Evolutionary conservation across 768 basidiomycete species (phyloP).

Genomic region (Mycena filopes): DNA sequence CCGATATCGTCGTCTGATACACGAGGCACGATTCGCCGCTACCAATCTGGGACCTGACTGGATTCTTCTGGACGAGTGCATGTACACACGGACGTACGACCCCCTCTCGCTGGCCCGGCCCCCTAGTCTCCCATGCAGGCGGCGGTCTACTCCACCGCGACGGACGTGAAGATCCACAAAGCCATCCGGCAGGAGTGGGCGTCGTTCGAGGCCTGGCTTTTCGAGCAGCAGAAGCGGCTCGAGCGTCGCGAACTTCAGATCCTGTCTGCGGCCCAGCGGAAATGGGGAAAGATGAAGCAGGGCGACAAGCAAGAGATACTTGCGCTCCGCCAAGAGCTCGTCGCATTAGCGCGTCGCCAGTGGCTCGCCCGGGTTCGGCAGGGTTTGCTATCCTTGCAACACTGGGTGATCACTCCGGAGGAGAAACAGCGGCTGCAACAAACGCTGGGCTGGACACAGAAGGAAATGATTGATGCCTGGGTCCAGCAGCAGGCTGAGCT

Average conservation of each 20-base stretch:
- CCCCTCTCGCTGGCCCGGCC: background rate
- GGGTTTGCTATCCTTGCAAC: slow-evolving; percentile 24
- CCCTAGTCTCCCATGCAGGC: slow-evolving; percentile 27
- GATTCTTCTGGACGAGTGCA: slow-evolving; percentile 7
- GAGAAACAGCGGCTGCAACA: slow-evolving; percentile 27
- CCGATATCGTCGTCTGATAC: slow-evolving; percentile 19
- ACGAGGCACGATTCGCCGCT: slow-evolving; percentile 28
- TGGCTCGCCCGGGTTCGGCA: slow-evolving; percentile 32
- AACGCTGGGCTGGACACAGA: slow-evolving; percentile 23
- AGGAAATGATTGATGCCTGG: slow-evolving; percentile 33
- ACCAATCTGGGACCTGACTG: slow-evolving; percentile 20
- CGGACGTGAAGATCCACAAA: slow-evolving; percentile 32
- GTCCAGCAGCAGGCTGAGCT: slow-evolving; percentile 23
- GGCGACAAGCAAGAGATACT: slow-evolving; percentile 21
- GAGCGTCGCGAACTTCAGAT: slow-evolving; percentile 25
- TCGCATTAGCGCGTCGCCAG: slow-evolving; percentile 17
- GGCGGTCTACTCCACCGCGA: slow-evolving; percentile 28
- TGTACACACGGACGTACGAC: background rate
- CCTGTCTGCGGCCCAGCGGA: slow-evolving; percentile 12
- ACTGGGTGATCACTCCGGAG: slow-evolving; percentile 34
- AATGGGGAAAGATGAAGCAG: slow-evolving; percentile 18
- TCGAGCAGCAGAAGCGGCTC: slow-evolving; percentile 17
- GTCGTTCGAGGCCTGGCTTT: slow-evolving; percentile 27
- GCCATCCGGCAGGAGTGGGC: slow-evolving; percentile 31
- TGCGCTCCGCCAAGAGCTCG: slow-evolving; percentile 20